Evolutionary conservation across 257 asterid species (phyloP).

Genomic region (Cynanchum wilfordii): DNA sequence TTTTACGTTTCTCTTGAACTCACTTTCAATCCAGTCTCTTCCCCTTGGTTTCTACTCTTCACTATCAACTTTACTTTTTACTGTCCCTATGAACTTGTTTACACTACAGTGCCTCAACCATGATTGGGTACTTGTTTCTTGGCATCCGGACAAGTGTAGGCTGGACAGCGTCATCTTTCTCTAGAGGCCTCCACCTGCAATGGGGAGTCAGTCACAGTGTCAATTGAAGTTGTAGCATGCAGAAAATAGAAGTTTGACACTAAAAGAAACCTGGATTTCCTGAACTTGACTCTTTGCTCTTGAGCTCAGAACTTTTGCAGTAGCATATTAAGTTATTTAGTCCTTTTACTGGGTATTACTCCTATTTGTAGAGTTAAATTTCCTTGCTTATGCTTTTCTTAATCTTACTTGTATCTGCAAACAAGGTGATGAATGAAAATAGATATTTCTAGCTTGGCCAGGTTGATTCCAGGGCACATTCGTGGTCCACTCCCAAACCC

Average conservation of each 20-base stretch:
- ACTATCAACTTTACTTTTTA: not conserved
- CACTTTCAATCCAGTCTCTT: not conserved
- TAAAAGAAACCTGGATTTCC: not conserved
- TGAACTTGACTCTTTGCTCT: not conserved
- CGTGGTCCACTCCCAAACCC: conserved; percentile 86
- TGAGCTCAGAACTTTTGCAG: not conserved
- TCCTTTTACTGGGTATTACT: not conserved
- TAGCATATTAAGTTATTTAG: not conserved
- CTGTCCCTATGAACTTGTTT: conserved; percentile 13
- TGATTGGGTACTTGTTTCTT: conserved; percentile 69
- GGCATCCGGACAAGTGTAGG: conserved; percentile 87
- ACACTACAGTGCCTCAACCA: conserved; percentile 49
- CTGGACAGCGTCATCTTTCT: conserved; percentile 55
- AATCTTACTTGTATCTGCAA: conserved; percentile 65
- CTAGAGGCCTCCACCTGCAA: conserved; percentile 74
- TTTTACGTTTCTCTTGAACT: not conserved
- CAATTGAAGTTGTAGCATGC: conserved; percentile 1
- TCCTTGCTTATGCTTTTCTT: not conserved
- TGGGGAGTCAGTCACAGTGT: not conserved
- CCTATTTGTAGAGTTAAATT: not conserved
- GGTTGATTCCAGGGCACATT: conserved; percentile 94
- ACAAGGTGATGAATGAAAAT: conserved; percentile 77
- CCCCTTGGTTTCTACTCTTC: conserved; percentile 6
- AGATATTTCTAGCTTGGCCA: conserved; percentile 72
- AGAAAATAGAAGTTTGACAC: not conserved